Evolutionary conservation across 106 monocot genomes (phyloP).

Genomic region (Posidonia australis): DNA sequence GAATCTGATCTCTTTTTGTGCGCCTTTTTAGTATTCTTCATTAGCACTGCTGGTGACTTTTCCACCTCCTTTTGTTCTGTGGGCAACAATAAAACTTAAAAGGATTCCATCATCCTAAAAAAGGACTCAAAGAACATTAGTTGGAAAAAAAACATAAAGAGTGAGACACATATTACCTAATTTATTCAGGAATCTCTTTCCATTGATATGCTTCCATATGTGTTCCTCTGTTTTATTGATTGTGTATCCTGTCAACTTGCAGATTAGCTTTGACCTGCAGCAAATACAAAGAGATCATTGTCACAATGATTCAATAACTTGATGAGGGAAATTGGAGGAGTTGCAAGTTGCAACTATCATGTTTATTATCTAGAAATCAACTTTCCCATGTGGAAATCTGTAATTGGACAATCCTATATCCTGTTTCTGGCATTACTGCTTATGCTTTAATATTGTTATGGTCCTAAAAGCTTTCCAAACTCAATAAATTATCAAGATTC

Average conservation of each 20-base stretch:
- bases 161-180: slow-evolving; percentile 34
- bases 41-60: slow-evolving; percentile 12
- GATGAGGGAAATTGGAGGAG: background rate
- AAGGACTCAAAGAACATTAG: background rate
- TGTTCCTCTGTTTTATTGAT: slow-evolving; percentile 89
- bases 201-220: slow-evolving; percentile 92
- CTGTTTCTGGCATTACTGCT: too few species aligned
- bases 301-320: background rate
- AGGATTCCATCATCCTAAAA: background rate
- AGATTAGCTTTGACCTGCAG: slow-evolving; percentile 69
- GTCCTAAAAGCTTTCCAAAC: too few species aligned
- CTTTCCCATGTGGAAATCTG: too few species aligned
- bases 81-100: slow-evolving; percentile 4
- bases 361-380: too few species aligned
- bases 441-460: too few species aligned
- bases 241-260: slow-evolving; percentile 67
- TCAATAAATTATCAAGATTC: too few species aligned
- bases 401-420: too few species aligned
- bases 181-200: slow-evolving; percentile 72
- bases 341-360: too few species aligned
- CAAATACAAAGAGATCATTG: background rate
- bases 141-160: background rate
- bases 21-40: slow-evolving; percentile 16
- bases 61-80: slow-evolving; percentile 45
- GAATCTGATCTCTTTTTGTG: background rate